These are phyloP conservation scores for Panus rudis DNA, from an alignment of 768 basidiomycete genomes.

Conservation along the genomic window DNA sequence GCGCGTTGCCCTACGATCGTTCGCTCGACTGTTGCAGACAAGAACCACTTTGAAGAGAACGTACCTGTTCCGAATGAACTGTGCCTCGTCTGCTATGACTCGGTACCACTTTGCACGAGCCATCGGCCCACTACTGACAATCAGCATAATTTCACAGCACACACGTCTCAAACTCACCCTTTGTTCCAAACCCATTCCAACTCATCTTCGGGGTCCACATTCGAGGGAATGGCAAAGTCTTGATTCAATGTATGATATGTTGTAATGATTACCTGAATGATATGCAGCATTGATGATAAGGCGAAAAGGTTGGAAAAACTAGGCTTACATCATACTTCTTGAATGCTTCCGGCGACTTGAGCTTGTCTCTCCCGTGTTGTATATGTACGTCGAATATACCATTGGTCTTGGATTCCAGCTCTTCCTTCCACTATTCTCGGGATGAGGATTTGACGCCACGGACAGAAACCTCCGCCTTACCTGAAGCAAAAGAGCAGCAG, in stretches of 20 bases:
- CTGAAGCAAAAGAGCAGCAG: conserved; percentile 68
- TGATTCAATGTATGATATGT: conserved; percentile 67
- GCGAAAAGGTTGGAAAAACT: no score
- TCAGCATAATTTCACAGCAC: background rate
- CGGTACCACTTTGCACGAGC: conserved; percentile 60
- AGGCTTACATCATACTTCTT: conserved; percentile 13
- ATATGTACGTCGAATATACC: conserved; percentile 55
- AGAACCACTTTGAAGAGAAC: no score
- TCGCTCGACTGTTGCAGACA: no score
- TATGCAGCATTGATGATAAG: conserved; percentile 1
- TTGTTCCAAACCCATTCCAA: conserved; percentile 39
- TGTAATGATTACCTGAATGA: conserved; percentile 57
- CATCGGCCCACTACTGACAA: conserved; percentile 43
- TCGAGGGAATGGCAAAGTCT: conserved; percentile 50
- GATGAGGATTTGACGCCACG: background rate
- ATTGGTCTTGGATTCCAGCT: conserved; percentile 63
- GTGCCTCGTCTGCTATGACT: conserved; percentile 73
- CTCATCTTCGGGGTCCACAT: conserved; percentile 40
- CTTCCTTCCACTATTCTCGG: conserved; percentile 55
- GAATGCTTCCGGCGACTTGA: conserved; percentile 41
- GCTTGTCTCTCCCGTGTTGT: conserved; percentile 67
- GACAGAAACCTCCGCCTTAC: conserved; percentile 29
- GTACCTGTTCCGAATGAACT: conserved; percentile 64
- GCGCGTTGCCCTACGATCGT: conserved; percentile 49
- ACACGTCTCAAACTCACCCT: conserved; percentile 35